phyloP scores from a whole-genome alignment of 495 filamentous ascomycete species.

The Xylaria longipes region DNA sequence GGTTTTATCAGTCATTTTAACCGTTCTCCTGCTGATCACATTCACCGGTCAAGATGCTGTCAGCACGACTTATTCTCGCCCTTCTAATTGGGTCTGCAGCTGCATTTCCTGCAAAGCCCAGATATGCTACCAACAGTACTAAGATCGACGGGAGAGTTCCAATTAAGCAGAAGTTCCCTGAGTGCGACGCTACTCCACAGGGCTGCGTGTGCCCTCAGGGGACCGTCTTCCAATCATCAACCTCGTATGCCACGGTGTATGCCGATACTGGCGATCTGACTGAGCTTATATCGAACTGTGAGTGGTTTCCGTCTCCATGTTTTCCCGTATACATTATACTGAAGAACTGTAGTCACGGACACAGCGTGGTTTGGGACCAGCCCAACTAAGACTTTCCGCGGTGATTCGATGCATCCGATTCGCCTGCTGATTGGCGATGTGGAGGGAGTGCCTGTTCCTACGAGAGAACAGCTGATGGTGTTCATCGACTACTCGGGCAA shows the following conservation, averaged over 20 bases:
- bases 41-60: neutral
- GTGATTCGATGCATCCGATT: neutral
- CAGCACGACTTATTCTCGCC: neutral
- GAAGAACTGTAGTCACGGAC: neutral
- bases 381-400: neutral
- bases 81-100: neutral
- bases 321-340: neutral
- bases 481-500: conserved; percentile 2
- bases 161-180: neutral
- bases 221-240: neutral
- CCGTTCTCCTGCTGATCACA: neutral
- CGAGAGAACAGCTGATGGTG: neutral
- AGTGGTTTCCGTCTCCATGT: neutral
- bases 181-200: neutral
- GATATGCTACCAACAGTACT: neutral
- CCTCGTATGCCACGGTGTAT: neutral
- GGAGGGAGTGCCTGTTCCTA: neutral
- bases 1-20: neutral
- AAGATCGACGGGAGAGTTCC: no score
- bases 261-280: conserved; percentile 10
- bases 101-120: neutral
- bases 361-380: conserved; percentile 2
- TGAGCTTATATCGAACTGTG: conserved; percentile 1
- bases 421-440: neutral
- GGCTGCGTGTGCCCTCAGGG: neutral